Conservation (phyloP, 1,139 yeast genomes). For the Petasospora fabianii region DNA sequence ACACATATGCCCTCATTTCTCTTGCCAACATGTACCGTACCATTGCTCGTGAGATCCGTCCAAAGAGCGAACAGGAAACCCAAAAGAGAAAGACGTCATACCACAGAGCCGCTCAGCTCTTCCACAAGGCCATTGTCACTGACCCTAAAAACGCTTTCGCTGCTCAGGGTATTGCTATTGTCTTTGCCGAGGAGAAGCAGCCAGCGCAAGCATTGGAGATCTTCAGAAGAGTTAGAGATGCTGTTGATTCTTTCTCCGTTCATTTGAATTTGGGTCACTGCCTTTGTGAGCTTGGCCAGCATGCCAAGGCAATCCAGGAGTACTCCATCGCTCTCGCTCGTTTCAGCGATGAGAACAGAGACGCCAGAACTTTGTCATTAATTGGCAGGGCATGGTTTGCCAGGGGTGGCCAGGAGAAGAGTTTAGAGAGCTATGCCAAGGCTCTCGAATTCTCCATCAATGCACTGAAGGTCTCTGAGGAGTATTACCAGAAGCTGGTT, state of each 20-base stretch:
- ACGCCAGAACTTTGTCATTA: constrained; percentile 58
- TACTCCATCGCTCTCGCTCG: constrained; percentile 76
- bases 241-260: constrained; percentile 78
- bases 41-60: constrained; percentile 75
- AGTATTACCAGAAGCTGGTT: constrained; percentile 33
- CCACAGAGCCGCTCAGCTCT: constrained; percentile 83
- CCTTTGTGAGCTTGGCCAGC: constrained; percentile 76
- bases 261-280: constrained; percentile 89
- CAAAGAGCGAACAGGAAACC: constrained; percentile 45
- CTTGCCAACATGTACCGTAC: constrained; percentile 83
- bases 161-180: constrained; percentile 95
- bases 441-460: constrained; percentile 60
- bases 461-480: constrained; percentile 46
- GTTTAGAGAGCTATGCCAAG: constrained; percentile 51
- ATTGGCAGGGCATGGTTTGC: constrained; percentile 90
- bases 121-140: constrained; percentile 78
- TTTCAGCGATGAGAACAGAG: constrained; percentile 53
- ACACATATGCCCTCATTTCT: constrained; percentile 82
- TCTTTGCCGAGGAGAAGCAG: constrained; percentile 84
- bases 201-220: constrained; percentile 76
- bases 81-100: constrained; percentile 76
- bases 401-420: constrained; percentile 71
- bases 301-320: constrained; percentile 80
- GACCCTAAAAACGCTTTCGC: constrained; percentile 91
- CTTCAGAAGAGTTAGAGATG: constrained; percentile 85